A percentile compares a stretch with the other conserved stretches of the same genome.
Evolutionary conservation across 23 red algal genomes (phyloP).

Genomic region (Gracilaria caudata): DNA sequence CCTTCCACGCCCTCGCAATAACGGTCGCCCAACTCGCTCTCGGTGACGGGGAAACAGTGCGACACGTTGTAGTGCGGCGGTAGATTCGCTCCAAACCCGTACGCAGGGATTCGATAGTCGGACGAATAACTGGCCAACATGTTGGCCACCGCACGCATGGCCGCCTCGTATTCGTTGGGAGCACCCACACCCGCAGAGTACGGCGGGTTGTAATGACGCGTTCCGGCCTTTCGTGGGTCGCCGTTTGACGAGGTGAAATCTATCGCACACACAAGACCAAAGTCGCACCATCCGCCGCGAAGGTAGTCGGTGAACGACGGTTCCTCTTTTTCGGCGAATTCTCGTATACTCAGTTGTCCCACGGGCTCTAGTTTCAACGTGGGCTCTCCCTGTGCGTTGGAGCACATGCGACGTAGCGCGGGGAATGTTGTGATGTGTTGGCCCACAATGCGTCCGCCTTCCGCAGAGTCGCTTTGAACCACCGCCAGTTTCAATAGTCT

Average conservation of each 20-base stretch:
- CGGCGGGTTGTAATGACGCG: slow-evolving; percentile 68
- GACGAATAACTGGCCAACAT: slow-evolving; percentile 78
- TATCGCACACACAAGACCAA: slow-evolving; percentile 75
- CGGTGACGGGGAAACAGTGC: slow-evolving; percentile 89
- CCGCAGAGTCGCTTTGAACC: slow-evolving; percentile 11
- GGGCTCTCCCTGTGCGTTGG: slow-evolving; percentile 44
- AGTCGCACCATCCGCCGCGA: slow-evolving; percentile 71
- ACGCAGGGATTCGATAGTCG: slow-evolving; percentile 79
- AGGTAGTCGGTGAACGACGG: slow-evolving; percentile 84
- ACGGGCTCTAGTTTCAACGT: slow-evolving; percentile 10
- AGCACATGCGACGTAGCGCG: slow-evolving; percentile 41
- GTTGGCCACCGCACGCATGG: slow-evolving; percentile 74
- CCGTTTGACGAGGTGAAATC: slow-evolving; percentile 92
- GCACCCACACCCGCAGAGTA: slow-evolving; percentile 15
- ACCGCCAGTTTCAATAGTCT: slow-evolving; percentile 45
- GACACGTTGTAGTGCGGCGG: slow-evolving; percentile 68
- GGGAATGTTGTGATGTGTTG: slow-evolving; percentile 41
- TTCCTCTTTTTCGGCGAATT: slow-evolving; percentile 37
- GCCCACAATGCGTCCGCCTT: slow-evolving; percentile 25
- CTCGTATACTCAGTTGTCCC: slow-evolving; percentile 48
- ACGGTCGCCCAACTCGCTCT: slow-evolving; percentile 57
- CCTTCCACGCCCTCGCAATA: slow-evolving; percentile 73
- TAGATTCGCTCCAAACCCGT: slow-evolving; percentile 88
- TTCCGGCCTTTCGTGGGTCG: slow-evolving; percentile 53
- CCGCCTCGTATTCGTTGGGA: slow-evolving; percentile 84